Conservation (phyloP, 176 grass and related monocot genomes). For the Dendrocalamus sinicus region DNA sequence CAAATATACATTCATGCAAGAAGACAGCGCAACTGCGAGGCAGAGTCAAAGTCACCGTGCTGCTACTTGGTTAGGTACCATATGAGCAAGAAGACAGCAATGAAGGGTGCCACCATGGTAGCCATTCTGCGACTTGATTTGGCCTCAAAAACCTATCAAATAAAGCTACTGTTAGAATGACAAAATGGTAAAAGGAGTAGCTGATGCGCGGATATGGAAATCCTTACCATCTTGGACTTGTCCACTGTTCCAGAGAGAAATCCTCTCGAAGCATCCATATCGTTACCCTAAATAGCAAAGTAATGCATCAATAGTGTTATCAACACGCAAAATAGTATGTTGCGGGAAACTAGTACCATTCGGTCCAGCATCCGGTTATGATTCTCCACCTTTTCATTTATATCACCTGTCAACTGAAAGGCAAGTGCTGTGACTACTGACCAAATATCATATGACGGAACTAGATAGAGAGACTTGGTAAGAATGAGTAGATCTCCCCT, state of each 20-base stretch:
- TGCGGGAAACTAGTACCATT: constrained; percentile 60
- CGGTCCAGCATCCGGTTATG: constrained; percentile 81
- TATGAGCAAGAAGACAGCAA: constrained; percentile 79
- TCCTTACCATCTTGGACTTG: constrained; percentile 80
- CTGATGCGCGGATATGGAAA: background rate
- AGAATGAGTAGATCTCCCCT: too few species aligned
- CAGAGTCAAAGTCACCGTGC: background rate
- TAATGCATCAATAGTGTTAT: background rate
- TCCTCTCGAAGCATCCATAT: constrained; percentile 91
- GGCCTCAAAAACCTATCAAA: constrained; percentile 74
- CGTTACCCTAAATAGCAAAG: constrained; percentile 68
- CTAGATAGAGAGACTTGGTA: too few species aligned
- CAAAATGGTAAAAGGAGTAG: background rate
- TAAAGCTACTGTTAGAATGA: constrained; percentile 12
- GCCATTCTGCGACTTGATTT: constrained; percentile 84
- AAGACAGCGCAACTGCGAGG: background rate
- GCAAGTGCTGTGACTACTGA: background rate
- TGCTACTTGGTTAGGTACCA: constrained; percentile 83
- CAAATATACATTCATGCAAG: background rate
- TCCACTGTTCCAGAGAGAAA: constrained; percentile 83
- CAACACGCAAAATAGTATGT: constrained; percentile 2
- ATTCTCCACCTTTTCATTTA: constrained; percentile 87
- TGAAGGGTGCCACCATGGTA: constrained; percentile 73
- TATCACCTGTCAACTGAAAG: constrained; percentile 79
- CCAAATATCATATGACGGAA: too few species aligned